Conservation (phyloP, 2,329 filamentous ascomycete species). For the Aspergillus vadensis region DNA sequence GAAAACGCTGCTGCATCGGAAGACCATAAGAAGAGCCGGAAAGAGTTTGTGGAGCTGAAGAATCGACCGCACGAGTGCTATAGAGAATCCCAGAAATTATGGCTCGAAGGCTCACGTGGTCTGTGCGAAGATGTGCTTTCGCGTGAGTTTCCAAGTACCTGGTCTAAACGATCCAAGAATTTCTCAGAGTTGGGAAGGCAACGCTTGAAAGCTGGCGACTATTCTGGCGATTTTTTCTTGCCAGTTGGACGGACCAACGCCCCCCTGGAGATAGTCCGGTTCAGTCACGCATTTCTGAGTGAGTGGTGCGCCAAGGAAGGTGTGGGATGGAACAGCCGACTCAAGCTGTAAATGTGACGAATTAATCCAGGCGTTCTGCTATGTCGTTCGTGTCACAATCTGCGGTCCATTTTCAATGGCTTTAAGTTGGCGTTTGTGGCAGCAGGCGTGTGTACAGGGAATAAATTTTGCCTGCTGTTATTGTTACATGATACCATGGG, state of each 20-base stretch:
- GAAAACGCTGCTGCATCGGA: conserved; percentile 40
- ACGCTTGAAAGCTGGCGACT: conserved; percentile 36
- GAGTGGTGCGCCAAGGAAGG: conserved; percentile 52
- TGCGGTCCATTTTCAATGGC: neutral
- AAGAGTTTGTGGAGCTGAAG: conserved; percentile 45
- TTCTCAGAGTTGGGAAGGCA: conserved; percentile 40
- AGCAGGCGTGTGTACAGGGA: neutral
- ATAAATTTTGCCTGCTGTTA: conserved; percentile 19
- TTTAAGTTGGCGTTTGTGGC: neutral
- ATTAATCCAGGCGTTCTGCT: neutral
- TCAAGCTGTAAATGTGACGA: conserved; percentile 36
- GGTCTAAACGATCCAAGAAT: conserved; percentile 44
- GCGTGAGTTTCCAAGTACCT: conserved; percentile 47
- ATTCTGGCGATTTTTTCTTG: conserved; percentile 44
- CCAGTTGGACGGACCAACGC: conserved; percentile 47
- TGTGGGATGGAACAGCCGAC: conserved; percentile 46
- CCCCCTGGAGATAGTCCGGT: conserved; percentile 49
- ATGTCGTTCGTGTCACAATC: neutral
- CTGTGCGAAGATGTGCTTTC: conserved; percentile 46
- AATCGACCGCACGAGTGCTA: conserved; percentile 44
- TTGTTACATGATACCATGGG: conserved; percentile 38
- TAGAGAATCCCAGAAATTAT: conserved; percentile 46
- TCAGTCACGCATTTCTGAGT: conserved; percentile 47
- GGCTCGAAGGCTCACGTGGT: conserved; percentile 45
- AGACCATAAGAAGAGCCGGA: conserved; percentile 40